Evolutionary conservation across 202 grass and related monocot species (phyloP).

Genomic region (Panicum virgatum): DNA sequence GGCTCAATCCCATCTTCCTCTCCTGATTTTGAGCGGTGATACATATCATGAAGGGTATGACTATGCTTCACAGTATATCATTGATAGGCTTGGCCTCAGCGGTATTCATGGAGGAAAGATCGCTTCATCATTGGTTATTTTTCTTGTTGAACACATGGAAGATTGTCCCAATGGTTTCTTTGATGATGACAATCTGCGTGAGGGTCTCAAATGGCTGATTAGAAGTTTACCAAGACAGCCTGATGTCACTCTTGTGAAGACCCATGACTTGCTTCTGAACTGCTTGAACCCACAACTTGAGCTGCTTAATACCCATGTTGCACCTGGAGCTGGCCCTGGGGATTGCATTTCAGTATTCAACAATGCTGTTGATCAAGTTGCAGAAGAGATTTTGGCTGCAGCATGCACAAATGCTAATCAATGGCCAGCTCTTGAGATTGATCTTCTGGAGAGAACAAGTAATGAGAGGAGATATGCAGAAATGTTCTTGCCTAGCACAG

Average conservation of each 20-base stretch:
- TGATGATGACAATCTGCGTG: slow-evolving; percentile 65
- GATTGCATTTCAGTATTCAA: slow-evolving; percentile 76
- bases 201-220: slow-evolving; percentile 75
- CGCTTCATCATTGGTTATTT: slow-evolving; percentile 57
- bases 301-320: slow-evolving; percentile 37
- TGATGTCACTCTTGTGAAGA: slow-evolving; percentile 61
- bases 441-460: slow-evolving; percentile 59
- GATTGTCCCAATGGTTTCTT: slow-evolving; percentile 62
- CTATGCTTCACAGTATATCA: slow-evolving; percentile 49
- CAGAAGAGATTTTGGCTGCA: slow-evolving; percentile 55
- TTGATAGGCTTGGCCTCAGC: slow-evolving; percentile 56
- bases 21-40: slow-evolving; percentile 69
- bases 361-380: slow-evolving; percentile 53
- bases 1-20: slow-evolving; percentile 64
- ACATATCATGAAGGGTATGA: slow-evolving; percentile 47
- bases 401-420: slow-evolving; percentile 46
- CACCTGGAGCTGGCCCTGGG: slow-evolving; percentile 55
- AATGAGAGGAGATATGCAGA: slow-evolving; percentile 58
- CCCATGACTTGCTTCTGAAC: slow-evolving; percentile 44
- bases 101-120: slow-evolving; percentile 54
- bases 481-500: slow-evolving; percentile 62
- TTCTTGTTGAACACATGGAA: slow-evolving; percentile 43
- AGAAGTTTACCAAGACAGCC: slow-evolving; percentile 60
- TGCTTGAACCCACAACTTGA: slow-evolving; percentile 66
- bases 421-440: slow-evolving; percentile 75